Base-by-base conservation (phyloP, 2,329 filamentous ascomycete species). In the Colletotrichum salicis region DNA sequence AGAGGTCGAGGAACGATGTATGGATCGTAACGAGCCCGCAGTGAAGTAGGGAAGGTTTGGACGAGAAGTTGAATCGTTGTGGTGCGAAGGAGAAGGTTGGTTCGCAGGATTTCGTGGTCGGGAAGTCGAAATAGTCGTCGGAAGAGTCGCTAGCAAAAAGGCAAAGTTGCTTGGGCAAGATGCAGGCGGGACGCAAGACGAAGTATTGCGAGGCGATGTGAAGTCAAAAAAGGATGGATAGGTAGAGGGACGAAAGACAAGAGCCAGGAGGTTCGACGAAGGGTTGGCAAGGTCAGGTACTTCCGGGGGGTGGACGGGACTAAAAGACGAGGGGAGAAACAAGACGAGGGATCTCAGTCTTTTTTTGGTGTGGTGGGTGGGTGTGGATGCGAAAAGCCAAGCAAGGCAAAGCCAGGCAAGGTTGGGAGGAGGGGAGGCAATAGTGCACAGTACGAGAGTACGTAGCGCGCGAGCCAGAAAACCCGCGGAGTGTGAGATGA, bases 281-380 rank as follows among this genome's bases (percentile, higher is more conserved):
- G 54, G 58, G 51, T 57, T 41, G 64, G 59, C 31, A 55, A 67
- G 58, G 45, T 27, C 37, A 70, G 69, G 69, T 71, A 71, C 69
- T 63, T 71, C 59, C 64, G 31, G 64, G 67, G 67, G 62, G 51
- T n/a, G 29, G 29, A 52, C 24, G 68, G 37, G 64, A 70, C 67
- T 70, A 61, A 70, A 67, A 70, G 57, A 62, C 51, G 67, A 60
- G 64, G 63, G 61, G 54, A 29, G 48, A 22, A n/a, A 68, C 64
- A 68, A 63, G 68, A 68, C 68, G 64, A 68, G 69, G 59, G 69
- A 69, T 58, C 58, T 58, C 58, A 33, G 68, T 68, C 58, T 29
- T 71, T 68, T 71, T 68, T 48, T 52, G 45, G n/a, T 48, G 62
- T 55, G 61, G 45, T 31, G 7, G 51, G 61, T 55, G 51, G 51